Evolutionary conservation across 2,329 filamentous ascomycete species (phyloP).

Genomic region (Thyridium curvatum): DNA sequence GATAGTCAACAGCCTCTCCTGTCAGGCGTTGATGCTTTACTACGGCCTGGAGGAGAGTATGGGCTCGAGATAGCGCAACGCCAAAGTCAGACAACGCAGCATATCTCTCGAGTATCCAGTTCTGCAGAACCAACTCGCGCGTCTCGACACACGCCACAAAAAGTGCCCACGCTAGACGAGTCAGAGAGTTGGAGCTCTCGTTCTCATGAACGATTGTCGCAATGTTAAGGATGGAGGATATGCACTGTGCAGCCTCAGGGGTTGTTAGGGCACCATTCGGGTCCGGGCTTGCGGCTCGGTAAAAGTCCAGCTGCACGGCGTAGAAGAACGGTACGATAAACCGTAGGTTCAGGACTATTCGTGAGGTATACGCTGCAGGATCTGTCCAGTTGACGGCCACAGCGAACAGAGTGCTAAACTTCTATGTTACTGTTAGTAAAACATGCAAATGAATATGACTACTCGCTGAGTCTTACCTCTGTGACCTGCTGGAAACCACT

Average conservation of each 20-base stretch:
- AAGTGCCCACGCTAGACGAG: neutral
- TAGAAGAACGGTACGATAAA: conserved; percentile 1
- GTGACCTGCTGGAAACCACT: too few relatives aligned
- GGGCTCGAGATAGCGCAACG: neutral
- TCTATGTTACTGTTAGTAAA: too few relatives aligned
- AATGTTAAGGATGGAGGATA: neutral
- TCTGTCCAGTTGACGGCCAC: neutral
- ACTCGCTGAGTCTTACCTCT: too few relatives aligned
- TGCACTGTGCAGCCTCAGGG: neutral
- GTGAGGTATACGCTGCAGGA: neutral
- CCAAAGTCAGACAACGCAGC: neutral
- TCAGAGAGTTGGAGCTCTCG: neutral
- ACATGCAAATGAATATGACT: too few relatives aligned
- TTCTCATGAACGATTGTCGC: neutral
- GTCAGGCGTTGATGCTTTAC: neutral
- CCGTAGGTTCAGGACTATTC: neutral
- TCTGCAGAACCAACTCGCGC: neutral
- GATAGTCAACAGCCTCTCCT: neutral
- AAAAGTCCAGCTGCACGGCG: neutral
- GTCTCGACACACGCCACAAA: neutral
- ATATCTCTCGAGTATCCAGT: neutral
- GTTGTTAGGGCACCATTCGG: neutral
- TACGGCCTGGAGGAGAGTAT: neutral
- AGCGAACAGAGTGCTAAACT: neutral
- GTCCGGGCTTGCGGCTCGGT: neutral